These are phyloP conservation scores for Drechslerella stenobrocha DNA, from an alignment of 2,329 filamentous ascomycete species.

Conservation along the genomic window DNA sequence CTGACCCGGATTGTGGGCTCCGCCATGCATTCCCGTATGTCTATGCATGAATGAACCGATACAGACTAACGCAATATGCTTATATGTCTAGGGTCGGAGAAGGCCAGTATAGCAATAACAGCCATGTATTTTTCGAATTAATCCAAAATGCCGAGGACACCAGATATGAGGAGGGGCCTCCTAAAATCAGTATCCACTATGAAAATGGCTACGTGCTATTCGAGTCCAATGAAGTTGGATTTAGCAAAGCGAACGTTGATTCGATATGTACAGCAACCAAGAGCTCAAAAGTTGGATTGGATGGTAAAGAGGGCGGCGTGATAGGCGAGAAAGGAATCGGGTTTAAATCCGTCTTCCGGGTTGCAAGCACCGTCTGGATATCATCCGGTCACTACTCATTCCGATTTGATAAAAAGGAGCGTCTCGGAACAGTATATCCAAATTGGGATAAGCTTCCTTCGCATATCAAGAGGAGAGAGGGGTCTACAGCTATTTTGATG, in stretches of 20 bases:
- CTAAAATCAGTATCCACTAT: constrained; percentile 55
- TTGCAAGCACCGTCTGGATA: constrained; percentile 58
- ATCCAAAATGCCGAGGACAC: constrained; percentile 64
- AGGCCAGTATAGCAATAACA: constrained; percentile 1
- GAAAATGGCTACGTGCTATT: constrained; percentile 54
- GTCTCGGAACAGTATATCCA: constrained; percentile 55
- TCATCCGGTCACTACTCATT: constrained; percentile 59
- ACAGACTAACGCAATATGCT: neutral
- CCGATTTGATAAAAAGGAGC: constrained; percentile 55
- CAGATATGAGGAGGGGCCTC: constrained; percentile 54
- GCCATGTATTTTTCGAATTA: constrained; percentile 61
- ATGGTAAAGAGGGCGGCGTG: constrained; percentile 55
- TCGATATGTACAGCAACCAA: constrained; percentile 59
- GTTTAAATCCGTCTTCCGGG: constrained; percentile 62
- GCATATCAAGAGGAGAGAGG: constrained; percentile 28
- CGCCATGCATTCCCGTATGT: too few species aligned
- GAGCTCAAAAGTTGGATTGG: constrained; percentile 58
- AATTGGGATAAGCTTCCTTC: constrained; percentile 52
- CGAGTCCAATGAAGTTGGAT: constrained; percentile 61
- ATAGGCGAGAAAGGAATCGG: constrained; percentile 62
- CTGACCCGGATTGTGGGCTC: neutral
- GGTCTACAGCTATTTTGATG: constrained; percentile 49
- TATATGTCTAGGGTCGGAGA: neutral
- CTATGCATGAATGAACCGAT: too few species aligned
- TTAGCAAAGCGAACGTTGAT: constrained; percentile 56